phyloP scores from a whole-genome alignment of 257 asterid genomes.

The Ocimum tenuiflorum region DNA sequence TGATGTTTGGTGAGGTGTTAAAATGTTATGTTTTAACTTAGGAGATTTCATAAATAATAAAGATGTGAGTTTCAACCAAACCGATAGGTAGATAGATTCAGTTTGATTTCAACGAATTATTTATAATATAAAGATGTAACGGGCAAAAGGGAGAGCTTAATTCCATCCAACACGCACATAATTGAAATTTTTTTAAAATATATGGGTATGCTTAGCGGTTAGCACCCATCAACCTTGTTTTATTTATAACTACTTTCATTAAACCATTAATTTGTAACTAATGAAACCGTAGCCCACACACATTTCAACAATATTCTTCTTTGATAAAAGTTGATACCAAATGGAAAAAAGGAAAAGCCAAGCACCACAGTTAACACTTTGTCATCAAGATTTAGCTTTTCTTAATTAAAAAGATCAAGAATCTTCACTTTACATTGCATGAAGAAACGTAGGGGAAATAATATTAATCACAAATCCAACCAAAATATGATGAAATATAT shows the following conservation, averaged over 20 bases:
- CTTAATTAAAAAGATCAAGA: neutral
- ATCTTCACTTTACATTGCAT: slow-evolving; percentile 5
- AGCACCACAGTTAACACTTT: neutral
- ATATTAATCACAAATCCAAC: neutral
- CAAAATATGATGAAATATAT: neutral
- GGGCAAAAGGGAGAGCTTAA: neutral
- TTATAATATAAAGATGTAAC: neutral
- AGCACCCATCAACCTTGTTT: neutral
- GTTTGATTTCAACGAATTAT: too few species aligned
- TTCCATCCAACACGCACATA: neutral
- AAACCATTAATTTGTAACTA: too few species aligned
- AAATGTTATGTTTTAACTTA: too few species aligned
- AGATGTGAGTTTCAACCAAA: too few species aligned
- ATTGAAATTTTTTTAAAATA: neutral
- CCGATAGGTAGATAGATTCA: too few species aligned
- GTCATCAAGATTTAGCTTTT: neutral
- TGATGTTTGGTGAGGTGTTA: too few species aligned
- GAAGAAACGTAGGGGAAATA: neutral
- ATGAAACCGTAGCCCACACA: neutral
- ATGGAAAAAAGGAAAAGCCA: neutral
- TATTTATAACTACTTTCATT: neutral
- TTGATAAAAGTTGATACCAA: slow-evolving; percentile 3
- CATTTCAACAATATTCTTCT: neutral
- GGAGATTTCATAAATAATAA: too few species aligned
- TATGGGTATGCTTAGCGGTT: neutral